Percentiles rank a stretch among this genome's conserved stretches.
These are phyloP conservation scores for Aspergillus avenaceus DNA, from an alignment of 495 filamentous ascomycete species.

Conservation along the genomic window DNA sequence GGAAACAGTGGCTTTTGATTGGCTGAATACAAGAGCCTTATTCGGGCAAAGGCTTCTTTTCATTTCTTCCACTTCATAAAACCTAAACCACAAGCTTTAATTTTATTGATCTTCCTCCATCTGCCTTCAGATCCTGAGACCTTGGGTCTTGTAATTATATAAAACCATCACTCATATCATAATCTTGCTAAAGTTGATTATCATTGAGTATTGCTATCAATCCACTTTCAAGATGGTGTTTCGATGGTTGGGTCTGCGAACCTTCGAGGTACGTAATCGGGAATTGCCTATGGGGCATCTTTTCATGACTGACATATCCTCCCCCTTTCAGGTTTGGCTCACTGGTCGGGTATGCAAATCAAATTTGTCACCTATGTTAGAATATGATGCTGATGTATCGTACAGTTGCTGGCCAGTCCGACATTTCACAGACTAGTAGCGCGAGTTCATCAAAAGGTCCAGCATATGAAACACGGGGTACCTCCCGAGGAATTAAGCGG, in stretches of 20 bases:
- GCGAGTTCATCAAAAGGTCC: slow-evolving; percentile 49
- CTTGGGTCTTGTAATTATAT: no score
- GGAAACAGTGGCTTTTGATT: not conserved
- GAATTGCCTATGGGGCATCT: no score
- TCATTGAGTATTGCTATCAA: no score
- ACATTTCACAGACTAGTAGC: slow-evolving; percentile 58
- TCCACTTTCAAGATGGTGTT: slow-evolving; percentile 13
- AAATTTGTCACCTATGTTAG: not conserved
- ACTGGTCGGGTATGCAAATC: slow-evolving; percentile 33
- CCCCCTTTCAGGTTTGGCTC: slow-evolving; percentile 33
- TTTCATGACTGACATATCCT: slow-evolving; percentile 5
- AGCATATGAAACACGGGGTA: slow-evolving; percentile 47
- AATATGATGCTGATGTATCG: slow-evolving; percentile 17
- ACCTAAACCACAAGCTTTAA: no score
- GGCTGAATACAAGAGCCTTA: no score
- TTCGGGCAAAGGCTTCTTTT: no score
- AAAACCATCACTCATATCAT: no score
- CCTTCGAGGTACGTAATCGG: slow-evolving; percentile 42
- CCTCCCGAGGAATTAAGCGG: slow-evolving; percentile 57
- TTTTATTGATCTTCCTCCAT: not conserved
- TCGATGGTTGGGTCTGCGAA: slow-evolving; percentile 29
- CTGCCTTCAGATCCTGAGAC: not conserved
- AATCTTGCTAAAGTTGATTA: no score
- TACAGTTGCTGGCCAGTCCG: slow-evolving; percentile 56
- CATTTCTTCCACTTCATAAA: no score